Conservation (phyloP, 768 basidiomycete species). For the Hydnomerulius pinastri region DNA sequence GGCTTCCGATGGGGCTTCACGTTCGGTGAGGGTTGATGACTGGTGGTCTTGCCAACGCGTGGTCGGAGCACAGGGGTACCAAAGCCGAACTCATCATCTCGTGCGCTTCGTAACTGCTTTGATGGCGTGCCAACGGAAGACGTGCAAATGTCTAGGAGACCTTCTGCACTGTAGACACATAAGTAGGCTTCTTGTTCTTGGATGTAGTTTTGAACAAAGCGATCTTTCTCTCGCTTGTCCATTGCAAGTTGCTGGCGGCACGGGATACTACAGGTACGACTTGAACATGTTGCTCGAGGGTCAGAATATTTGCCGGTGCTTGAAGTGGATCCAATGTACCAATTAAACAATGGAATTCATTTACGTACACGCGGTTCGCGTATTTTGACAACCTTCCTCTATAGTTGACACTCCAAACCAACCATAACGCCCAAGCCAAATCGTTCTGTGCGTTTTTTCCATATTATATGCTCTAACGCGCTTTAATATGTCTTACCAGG, state of each 20-base stretch:
- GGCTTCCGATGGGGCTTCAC: not conserved
- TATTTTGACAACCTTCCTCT: too few relatives aligned
- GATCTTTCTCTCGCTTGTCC: constrained; percentile 40
- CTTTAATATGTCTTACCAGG: not conserved
- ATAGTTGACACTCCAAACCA: too few relatives aligned
- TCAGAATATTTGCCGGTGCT: too few relatives aligned
- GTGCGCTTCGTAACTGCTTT: constrained; percentile 1
- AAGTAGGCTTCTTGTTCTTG: constrained; percentile 48
- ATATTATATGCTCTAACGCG: not conserved
- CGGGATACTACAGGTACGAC: not conserved
- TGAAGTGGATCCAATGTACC: too few relatives aligned
- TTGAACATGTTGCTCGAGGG: constrained; percentile 2
- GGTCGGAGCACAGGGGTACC: constrained; percentile 59
- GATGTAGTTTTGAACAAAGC: constrained; percentile 49
- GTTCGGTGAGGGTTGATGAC: constrained; percentile 1
- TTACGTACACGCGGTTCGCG: too few relatives aligned
- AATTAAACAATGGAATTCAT: not conserved
- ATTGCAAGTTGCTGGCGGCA: constrained; percentile 4
- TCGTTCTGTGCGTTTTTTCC: not conserved
- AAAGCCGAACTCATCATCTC: constrained; percentile 38
- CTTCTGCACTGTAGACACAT: constrained; percentile 46
- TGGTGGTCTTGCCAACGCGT: constrained; percentile 31
- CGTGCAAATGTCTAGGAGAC: constrained; percentile 17
- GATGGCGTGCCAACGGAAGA: constrained; percentile 11
- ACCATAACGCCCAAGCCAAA: not conserved